Base-by-base conservation (phyloP, 768 basidiomycete species). In the Boletales sp. region DNA sequence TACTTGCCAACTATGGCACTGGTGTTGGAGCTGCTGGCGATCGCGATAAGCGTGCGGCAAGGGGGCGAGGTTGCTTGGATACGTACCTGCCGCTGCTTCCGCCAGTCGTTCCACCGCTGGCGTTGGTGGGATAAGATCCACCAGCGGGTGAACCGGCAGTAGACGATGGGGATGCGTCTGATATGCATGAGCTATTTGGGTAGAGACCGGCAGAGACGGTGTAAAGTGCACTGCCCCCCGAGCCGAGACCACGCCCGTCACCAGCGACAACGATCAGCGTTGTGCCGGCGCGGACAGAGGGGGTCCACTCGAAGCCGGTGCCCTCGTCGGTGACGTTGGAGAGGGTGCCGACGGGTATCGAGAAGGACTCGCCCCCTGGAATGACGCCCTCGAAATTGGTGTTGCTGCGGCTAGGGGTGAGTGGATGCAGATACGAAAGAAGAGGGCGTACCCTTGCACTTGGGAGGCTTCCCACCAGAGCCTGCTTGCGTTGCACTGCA, bases 91-190 rank as follows among this genome's bases (percentile, higher is more conserved):
- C 53, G 15, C 65, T 55, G 28, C 65, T 55, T 12, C 57, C 54
- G 10, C 51, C 57, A 4, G 67, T 70, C 19, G 64, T 61, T 11
- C 69, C 59, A 8, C 74, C 73, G 37, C 63, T 69, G 17, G 73
- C 65, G 42, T 74, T 75, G 0, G 87, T 89, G 0, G 84, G 79
- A 61, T 85, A 86, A 34, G 72, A 72, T 0, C 86, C 87, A 34
- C 89, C 89, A 18, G 89, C 89, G 7, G 89, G 87, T 48, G 70
- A 73, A 3, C 86, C 88, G 10, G 86, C 77, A 2, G 89, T 92
- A 5, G 89, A 89, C 44, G 84, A 87, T 0, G 89, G 89, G 44
- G 87, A 89, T 13, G 55, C 66, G 39, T 67, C 62, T 38, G 72
- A 78, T 41, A 90, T 62, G 59, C 89, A 92, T 2, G 71, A 75